Evolutionary conservation across 305 asterid genomes (phyloP), one percentile per base, ranked within the genome.

Genomic region (Fraxinus velutina): DNA sequence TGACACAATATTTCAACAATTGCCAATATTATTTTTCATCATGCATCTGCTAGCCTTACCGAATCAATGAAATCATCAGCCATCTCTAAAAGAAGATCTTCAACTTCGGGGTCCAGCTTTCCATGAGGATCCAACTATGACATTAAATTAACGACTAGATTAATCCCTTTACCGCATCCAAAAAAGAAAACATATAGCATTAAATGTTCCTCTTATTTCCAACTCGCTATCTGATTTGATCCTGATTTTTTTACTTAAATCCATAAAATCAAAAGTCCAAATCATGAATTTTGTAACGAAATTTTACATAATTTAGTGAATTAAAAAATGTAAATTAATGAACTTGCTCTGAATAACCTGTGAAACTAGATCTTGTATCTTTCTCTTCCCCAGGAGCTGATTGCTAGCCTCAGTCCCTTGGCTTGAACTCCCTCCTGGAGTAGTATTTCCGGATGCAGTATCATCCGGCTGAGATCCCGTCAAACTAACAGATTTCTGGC

Each of bases 341-440:
- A 81, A 82, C 77, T 13, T 2, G 9, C 37, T 39, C 79, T 52
- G 55, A 86, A 42, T 33, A 68, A 94, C 99, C 97, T 94, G 97
- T 71, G 97, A 89, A 81, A 92, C 95, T 70, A 96, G 78, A 88
- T 96, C 97, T 84, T 89, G 97, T 78, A 96, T 94, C 89, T 87
- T 94, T 86, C 98, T 92, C 91, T 94, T 96, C 85, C 98, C 98
- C 75, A 96, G 91, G 81, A 96, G 90, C 52, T 96, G 97, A 88
- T 88, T 90, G 88, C 93, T 92, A 2, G 97, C 94, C 86, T 94
- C 98, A 37, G 93, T 90, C 85, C 98, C 99, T 81, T 91, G 98
- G 88, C 97, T 96, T 50, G 97, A 92, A 88, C 98, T 94, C 39
- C 97, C 99, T 73, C 97, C 98, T 0, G 96, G 97, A 19, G 99